A percentile compares a stretch with the other conserved stretches of the same genome.
phyloP scores from a whole-genome alignment of 148 eudicot genomes.

The Chenopodium berlandieri region DNA sequence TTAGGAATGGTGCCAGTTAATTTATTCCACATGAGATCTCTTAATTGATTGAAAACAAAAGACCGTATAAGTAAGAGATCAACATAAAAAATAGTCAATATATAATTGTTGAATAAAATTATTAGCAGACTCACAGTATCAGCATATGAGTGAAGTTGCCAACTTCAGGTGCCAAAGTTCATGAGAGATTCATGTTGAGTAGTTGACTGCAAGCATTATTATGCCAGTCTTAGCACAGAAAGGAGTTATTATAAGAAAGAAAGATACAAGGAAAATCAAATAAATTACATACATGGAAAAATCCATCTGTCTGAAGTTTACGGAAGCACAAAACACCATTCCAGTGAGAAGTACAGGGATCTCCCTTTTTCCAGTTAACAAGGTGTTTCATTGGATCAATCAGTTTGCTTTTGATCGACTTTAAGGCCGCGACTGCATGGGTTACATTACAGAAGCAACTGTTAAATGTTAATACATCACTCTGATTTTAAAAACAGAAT shows the following conservation, averaged over 20 bases:
- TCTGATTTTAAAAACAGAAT: neutral
- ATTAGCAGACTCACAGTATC: constrained; percentile 56
- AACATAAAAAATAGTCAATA: neutral
- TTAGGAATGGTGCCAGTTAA: constrained; percentile 69
- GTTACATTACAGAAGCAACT: constrained; percentile 8
- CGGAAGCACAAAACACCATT: constrained; percentile 57
- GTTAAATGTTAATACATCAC: neutral
- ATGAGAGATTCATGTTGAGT: constrained; percentile 68
- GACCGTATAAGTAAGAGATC: constrained; percentile 10
- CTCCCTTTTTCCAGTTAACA: constrained; percentile 54
- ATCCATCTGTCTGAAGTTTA: constrained; percentile 32
- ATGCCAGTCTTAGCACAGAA: neutral
- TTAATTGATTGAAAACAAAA: constrained; percentile 22
- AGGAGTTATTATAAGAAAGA: neutral
- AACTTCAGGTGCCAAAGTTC: constrained; percentile 70
- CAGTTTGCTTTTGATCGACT: constrained; percentile 42
- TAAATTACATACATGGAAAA: constrained; percentile 49
- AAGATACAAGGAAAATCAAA: neutral
- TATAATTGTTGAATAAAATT: neutral
- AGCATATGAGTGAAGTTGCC: constrained; percentile 55
- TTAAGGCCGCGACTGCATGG: constrained; percentile 51
- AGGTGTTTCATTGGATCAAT: constrained; percentile 54
- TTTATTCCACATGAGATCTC: constrained; percentile 89
- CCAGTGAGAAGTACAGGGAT: constrained; percentile 73
- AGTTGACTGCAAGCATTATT: constrained; percentile 46